Percentiles rank a stretch among this genome's conserved stretches.
Conservation (phyloP, 1,284 basidiomycete species). For the Trametes hirsuta region DNA sequence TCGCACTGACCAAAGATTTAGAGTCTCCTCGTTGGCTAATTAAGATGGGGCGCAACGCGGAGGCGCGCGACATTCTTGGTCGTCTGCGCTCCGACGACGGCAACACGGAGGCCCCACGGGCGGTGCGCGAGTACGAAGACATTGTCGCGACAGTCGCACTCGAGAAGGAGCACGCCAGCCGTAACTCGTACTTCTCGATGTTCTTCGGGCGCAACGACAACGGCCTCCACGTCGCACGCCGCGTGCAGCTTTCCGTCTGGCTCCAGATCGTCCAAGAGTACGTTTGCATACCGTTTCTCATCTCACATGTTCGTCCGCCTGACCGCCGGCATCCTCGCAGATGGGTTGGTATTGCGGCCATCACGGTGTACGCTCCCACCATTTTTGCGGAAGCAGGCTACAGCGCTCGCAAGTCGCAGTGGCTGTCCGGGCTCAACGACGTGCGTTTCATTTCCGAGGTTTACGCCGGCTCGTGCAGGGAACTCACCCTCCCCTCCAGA, state of each 20-base stretch:
- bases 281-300: conserved; percentile 16
- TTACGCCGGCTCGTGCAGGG: background rate
- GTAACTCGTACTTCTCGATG: conserved; percentile 51
- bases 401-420: conserved; percentile 46
- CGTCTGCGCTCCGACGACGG: conserved; percentile 36
- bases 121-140: conserved; percentile 40
- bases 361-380: conserved; percentile 53
- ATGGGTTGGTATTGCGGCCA: conserved; percentile 56
- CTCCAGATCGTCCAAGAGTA: conserved; percentile 55
- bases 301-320: background rate
- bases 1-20: conserved; percentile 19
- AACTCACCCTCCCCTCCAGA: conserved; percentile 27
- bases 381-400: conserved; percentile 53
- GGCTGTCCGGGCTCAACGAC: conserved; percentile 52
- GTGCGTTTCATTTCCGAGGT: conserved; percentile 29
- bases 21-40: conserved; percentile 63
- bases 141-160: conserved; percentile 46
- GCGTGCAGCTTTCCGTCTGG: conserved; percentile 53
- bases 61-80: conserved; percentile 48
- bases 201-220: conserved; percentile 49
- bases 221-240: conserved; percentile 48
- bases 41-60: conserved; percentile 50
- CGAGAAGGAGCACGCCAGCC: conserved; percentile 45
- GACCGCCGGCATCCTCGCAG: conserved; percentile 14
- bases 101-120: conserved; percentile 31